Evolutionary conservation across 805 yeast species (phyloP).

Genomic region (Cyberlindnera mississippiensis): DNA sequence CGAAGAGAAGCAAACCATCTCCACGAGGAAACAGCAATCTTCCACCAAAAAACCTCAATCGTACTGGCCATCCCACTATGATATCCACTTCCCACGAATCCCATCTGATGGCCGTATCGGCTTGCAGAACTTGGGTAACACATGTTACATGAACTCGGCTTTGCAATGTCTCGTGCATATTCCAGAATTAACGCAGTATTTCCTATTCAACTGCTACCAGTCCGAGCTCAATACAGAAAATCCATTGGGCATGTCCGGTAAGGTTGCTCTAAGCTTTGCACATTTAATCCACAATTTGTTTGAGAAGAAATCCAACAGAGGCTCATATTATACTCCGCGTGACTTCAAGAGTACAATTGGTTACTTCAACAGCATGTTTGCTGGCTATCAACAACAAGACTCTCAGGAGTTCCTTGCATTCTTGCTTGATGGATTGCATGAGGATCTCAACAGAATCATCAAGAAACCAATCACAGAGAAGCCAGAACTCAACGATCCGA

Average conservation of each 20-base stretch:
- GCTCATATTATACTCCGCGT: constrained; percentile 43
- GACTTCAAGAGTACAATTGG: constrained; percentile 80
- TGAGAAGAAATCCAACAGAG: constrained; percentile 23
- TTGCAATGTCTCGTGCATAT: constrained; percentile 84
- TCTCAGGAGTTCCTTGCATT: constrained; percentile 91
- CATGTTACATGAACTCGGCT: constrained; percentile 95
- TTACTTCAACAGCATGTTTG: constrained; percentile 69
- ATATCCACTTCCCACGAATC: constrained; percentile 28
- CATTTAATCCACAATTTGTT: constrained; percentile 59
- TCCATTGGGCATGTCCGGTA: constrained; percentile 84
- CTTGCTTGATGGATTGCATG: constrained; percentile 84
- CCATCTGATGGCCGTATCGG: constrained; percentile 55
- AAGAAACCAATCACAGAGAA: constrained; percentile 86
- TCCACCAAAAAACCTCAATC: constrained; percentile 10
- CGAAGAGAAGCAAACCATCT: constrained; percentile 27
- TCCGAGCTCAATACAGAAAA: constrained; percentile 69
- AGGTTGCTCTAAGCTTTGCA: constrained; percentile 75
- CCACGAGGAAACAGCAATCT: not conserved
- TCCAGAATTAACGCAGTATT: constrained; percentile 78
- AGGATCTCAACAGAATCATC: constrained; percentile 79
- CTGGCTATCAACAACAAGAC: constrained; percentile 85
- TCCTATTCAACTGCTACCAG: constrained; percentile 54
- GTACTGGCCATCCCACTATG: constrained; percentile 37
- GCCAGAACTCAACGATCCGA: constrained; percentile 68
- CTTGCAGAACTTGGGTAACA: constrained; percentile 73